Conservation (phyloP, 2,329 filamentous ascomycete genomes). For the Diaporthe caulivora region DNA sequence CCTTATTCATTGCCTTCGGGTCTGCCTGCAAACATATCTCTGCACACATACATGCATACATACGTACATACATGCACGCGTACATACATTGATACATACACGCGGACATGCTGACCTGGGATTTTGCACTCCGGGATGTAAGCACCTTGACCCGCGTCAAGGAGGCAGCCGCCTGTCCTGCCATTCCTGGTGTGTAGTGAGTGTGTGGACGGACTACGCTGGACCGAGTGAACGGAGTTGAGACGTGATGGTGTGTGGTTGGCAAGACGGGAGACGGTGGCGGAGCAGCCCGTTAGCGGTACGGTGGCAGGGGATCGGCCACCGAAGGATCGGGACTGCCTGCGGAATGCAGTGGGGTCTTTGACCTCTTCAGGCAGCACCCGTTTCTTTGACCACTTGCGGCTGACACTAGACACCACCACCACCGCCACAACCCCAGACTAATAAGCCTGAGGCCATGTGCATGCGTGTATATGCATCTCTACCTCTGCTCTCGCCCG, state of each 20-base stretch:
- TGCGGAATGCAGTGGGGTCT: not conserved
- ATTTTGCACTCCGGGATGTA: not conserved
- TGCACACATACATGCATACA: too few species aligned
- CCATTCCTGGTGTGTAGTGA: too few species aligned
- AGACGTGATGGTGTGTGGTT: not conserved
- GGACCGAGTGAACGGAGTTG: not conserved
- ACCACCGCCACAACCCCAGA: too few species aligned
- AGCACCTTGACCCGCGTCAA: conserved; percentile 16
- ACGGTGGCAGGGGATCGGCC: conserved; percentile 5
- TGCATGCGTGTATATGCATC: conserved; percentile 18
- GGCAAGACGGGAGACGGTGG: conserved; percentile 22
- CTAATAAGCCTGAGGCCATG: conserved; percentile 15
- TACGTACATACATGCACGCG: too few species aligned
- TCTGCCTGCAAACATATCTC: conserved; percentile 19
- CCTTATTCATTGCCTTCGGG: not conserved
- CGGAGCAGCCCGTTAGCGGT: conserved; percentile 19
- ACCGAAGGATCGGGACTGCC: conserved; percentile 25
- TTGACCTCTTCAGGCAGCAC: conserved; percentile 13
- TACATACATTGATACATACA: not conserved
- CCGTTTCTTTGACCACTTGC: conserved; percentile 10
- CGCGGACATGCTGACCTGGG: conserved; percentile 2
- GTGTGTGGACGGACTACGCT: not conserved
- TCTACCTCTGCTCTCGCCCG: not conserved
- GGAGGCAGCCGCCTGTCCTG: not conserved
- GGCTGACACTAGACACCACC: conserved; percentile 4